Evolutionary conservation across 306 rosid species (phyloP), one percentile per base, ranked within the genome.

Genomic region (Dryas drummondii): DNA sequence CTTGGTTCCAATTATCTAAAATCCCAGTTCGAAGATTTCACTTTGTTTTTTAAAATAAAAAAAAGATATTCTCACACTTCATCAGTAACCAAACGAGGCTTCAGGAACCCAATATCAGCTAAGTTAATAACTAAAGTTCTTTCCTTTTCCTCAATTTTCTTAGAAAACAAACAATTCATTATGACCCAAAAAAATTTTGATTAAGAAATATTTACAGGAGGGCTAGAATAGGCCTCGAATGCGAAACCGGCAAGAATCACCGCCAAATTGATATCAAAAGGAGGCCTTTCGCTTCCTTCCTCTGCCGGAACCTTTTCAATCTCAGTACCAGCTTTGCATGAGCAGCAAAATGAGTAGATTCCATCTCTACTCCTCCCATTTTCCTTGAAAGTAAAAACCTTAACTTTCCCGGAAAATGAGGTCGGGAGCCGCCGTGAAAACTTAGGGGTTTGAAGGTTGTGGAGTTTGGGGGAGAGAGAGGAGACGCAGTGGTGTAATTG

Each of bases 181-280:
- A 37, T 61, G 9, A 76, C 17, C 47, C 81, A 26, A 76, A 7
- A 53, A 3, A 71, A 47, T 58, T 37, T 22, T 15, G 49, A 41
- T 58, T 49, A 16, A 47, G 48, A 66, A 45, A 47, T 11, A 48
- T 72, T 73, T 84, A 94, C 97, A 16, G 96, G 85, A 4, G 98
- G 98, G 58, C 78, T 88, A 47, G 91, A 47, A 71, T 94, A 91
- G 51, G 97, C 94, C 76, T 94, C 98, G 72, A 94, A 94, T 1
- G 98, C 94, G 67, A 91, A 94, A 5, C 97, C 98, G 1, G 98
- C 98, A 1, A 94, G 91, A 84, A 94, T 81, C 14, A 94, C 97
- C 0, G 94, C 98, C 52, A 94, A 93, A 73, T 94, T 94, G 78
- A 90, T 90, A 74, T 94, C 98, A 49, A 94, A 94, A 0, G 86